These are phyloP conservation scores for Ocimum tenuiflorum DNA, from an alignment of 257 asterid species.

Conservation along the genomic window DNA sequence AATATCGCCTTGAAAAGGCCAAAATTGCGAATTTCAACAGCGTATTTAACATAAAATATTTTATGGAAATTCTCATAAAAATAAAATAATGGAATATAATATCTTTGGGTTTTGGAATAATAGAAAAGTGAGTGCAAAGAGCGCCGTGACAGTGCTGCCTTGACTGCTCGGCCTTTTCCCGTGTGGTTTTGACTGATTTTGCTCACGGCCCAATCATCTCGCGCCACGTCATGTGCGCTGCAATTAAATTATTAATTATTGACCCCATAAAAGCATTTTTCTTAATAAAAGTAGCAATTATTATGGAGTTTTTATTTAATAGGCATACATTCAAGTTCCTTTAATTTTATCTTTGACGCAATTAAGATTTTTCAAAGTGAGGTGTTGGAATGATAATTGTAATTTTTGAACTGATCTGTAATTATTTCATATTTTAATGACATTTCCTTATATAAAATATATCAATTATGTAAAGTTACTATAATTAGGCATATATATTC, in stretches of 20 bases:
- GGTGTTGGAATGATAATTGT: neutral
- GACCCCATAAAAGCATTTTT: neutral
- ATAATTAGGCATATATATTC: too few species aligned
- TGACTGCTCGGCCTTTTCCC: constrained; percentile 31
- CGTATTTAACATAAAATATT: too few species aligned
- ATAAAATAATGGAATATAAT: neutral
- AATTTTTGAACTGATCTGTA: too few species aligned
- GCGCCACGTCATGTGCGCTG: constrained; percentile 16
- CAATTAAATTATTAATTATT: neutral
- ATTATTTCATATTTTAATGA: too few species aligned
- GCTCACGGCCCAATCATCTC: constrained; percentile 7
- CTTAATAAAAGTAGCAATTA: neutral
- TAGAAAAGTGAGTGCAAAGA: constrained; percentile 20
- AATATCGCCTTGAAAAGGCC: constrained; percentile 34
- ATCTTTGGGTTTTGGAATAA: neutral
- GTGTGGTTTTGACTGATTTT: constrained; percentile 35
- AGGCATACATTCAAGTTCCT: neutral
- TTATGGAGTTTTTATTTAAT: neutral
- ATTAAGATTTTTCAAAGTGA: neutral
- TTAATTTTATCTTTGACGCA: neutral
- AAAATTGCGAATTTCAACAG: constrained; percentile 34
- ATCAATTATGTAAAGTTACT: too few species aligned
- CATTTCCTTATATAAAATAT: too few species aligned
- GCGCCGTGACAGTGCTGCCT: constrained; percentile 38
- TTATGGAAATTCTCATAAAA: too few species aligned